A percentile compares a stretch with the other conserved stretches of the same genome.
phyloP scores from a whole-genome alignment of 768 basidiomycete species.

The Coprinopsis sp. region DNA sequence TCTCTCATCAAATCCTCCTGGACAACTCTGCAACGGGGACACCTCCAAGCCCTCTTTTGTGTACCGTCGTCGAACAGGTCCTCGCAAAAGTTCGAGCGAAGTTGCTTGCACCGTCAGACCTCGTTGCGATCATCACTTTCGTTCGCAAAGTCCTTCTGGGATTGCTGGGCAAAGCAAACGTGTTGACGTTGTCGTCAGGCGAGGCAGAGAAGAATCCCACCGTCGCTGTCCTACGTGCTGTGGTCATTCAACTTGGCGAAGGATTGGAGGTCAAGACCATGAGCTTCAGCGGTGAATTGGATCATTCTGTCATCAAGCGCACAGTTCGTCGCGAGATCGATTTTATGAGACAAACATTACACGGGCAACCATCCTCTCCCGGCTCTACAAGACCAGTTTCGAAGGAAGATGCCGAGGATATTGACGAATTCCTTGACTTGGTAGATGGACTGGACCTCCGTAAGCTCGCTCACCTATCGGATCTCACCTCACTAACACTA shows the following conservation, averaged over 20 bases:
- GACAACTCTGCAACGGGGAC: neutral
- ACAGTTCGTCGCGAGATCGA: neutral
- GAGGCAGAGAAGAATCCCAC: slow-evolving; percentile 22
- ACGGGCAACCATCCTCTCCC: too few species aligned
- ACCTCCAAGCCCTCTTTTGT: slow-evolving; percentile 69
- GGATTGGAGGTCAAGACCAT: slow-evolving; percentile 32
- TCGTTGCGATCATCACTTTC: slow-evolving; percentile 59
- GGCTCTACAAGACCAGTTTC: neutral
- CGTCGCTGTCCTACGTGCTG: slow-evolving; percentile 17
- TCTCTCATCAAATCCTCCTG: neutral
- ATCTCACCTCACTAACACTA: slow-evolving; percentile 1
- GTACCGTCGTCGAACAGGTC: slow-evolving; percentile 78
- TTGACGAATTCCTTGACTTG: slow-evolving; percentile 40
- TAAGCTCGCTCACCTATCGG: slow-evolving; percentile 27
- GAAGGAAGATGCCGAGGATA: slow-evolving; percentile 15
- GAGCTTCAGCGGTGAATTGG: slow-evolving; percentile 28
- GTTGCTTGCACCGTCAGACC: slow-evolving; percentile 53
- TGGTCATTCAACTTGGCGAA: slow-evolving; percentile 18
- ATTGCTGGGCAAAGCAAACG: slow-evolving; percentile 50
- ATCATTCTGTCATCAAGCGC: slow-evolving; percentile 22
- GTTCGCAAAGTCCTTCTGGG: slow-evolving; percentile 57
- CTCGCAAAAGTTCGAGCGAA: slow-evolving; percentile 58
- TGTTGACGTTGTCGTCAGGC: slow-evolving; percentile 34
- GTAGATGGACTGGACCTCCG: slow-evolving; percentile 42
- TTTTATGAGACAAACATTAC: neutral